Evolutionary conservation across 2,329 filamentous ascomycete genomes (phyloP).

Genomic region (Scedosporium dehoogii): DNA sequence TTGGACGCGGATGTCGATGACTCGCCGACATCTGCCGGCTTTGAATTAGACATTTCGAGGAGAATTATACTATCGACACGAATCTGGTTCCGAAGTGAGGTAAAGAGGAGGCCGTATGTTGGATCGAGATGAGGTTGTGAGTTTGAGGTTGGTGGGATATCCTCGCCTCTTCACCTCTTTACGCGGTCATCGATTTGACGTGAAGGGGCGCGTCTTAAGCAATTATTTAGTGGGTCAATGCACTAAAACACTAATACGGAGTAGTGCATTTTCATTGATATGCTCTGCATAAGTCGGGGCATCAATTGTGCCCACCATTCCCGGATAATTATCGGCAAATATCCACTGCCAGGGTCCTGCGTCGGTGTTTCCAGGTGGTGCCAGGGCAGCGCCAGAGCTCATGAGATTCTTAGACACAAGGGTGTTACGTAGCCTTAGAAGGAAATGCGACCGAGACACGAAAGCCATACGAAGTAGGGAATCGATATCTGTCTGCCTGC

Average conservation of each 20-base stretch:
- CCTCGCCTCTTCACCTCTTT: neutral
- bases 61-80: neutral
- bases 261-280: neutral
- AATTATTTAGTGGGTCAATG: neutral
- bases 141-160: neutral
- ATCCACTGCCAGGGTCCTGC: neutral
- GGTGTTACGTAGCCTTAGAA: slow-evolving; percentile 5
- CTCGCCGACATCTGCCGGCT: slow-evolving; percentile 44
- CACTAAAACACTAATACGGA: no score
- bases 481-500: neutral
- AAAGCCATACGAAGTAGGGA: neutral
- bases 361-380: neutral
- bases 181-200: neutral
- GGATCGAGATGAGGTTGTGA: neutral
- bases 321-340: neutral
- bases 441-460: neutral
- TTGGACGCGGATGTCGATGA: slow-evolving; percentile 51
- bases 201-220: neutral
- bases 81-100: neutral
- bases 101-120: neutral
- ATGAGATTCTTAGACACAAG: neutral
- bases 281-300: neutral
- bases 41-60: slow-evolving; percentile 36
- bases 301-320: neutral
- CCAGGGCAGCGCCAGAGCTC: neutral